Evolutionary conservation across 345 rosid species (phyloP), one percentile per base, ranked within the genome.

Genomic region (Camelina laxa): DNA sequence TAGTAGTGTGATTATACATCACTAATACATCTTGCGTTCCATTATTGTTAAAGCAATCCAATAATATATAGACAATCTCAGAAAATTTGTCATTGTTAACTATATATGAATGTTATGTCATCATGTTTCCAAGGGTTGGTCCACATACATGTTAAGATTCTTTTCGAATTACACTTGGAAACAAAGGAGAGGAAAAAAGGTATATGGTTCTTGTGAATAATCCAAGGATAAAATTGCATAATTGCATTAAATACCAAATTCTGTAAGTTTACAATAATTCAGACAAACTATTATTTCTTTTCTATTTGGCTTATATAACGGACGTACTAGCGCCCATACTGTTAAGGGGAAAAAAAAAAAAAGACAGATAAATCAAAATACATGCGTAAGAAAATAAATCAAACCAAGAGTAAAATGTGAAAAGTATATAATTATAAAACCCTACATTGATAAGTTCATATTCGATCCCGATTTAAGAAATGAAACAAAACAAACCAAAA

Each of bases 191-290:
- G 36, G 27, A 58, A 47, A 55, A 59, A 77, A 22, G 36, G 69
- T 58, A 77, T 72, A 60, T 77, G 69, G 80, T 77, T 71, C 77
- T 65, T 77, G 45, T 72, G 77, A 78, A 78, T 78, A 78, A 77
- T 72, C 81, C 81, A 77, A 72, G 57, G 50, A 77, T 72, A 42
- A 50, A 77, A 49, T 72, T 71, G 72, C 72, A 71, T 65, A 56
- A 72, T 50, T 72, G 65, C 60, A 67, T 73, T 58, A 51, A 60
- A 78, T 35, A 78, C 65, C 70, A 67, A 72, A 67, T 73, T 67
- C 27, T 67, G 17, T 65, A 60, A 45, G 69, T 72, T 78, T 68
- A 60, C 65, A 67, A 78, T 78, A 78, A 60, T 78, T 64, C 53
- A 78, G 44, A 53, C 77, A 72, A 60, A 44, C 41, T 64, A 51